Conservation (phyloP, 306 rosid species). For the Quercus suber region DNA sequence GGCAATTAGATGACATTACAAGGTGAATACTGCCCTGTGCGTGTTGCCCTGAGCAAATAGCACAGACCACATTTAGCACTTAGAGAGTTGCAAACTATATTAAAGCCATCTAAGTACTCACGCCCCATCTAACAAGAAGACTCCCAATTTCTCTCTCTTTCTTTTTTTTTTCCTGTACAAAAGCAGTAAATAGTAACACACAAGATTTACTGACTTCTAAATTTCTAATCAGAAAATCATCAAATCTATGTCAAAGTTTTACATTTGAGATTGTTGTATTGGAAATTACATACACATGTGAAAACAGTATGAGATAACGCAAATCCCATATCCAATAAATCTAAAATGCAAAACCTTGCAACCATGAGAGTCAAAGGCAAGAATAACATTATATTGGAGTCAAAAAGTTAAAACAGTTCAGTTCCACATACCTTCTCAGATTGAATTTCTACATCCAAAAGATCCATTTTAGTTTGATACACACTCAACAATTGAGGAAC, state of each 20-base stretch:
- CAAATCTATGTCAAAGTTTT: not conserved
- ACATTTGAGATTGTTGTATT: not conserved
- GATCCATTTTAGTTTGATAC: conserved; percentile 1
- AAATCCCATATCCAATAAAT: not conserved
- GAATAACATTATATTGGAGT: not conserved
- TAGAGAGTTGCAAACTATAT: too few species aligned
- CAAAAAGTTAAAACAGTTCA: not conserved
- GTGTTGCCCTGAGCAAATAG: too few species aligned
- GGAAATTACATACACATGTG: not conserved
- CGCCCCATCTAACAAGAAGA: too few species aligned
- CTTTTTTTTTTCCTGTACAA: too few species aligned
- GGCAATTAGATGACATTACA: not conserved
- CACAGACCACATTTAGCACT: too few species aligned
- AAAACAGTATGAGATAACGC: not conserved
- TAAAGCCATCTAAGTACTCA: too few species aligned
- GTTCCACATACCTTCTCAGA: not conserved
- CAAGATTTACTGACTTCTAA: too few species aligned
- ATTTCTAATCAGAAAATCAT: not conserved
- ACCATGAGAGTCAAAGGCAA: not conserved
- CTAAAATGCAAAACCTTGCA: not conserved
- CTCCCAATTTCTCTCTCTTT: too few species aligned
- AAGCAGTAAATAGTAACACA: too few species aligned
- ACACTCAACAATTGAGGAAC: conserved; percentile 4
- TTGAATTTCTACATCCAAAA: not conserved
- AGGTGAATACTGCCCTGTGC: too few species aligned